Conservation (phyloP, 169 alveolate genomes). For the Blepharisma undulans region DNA sequence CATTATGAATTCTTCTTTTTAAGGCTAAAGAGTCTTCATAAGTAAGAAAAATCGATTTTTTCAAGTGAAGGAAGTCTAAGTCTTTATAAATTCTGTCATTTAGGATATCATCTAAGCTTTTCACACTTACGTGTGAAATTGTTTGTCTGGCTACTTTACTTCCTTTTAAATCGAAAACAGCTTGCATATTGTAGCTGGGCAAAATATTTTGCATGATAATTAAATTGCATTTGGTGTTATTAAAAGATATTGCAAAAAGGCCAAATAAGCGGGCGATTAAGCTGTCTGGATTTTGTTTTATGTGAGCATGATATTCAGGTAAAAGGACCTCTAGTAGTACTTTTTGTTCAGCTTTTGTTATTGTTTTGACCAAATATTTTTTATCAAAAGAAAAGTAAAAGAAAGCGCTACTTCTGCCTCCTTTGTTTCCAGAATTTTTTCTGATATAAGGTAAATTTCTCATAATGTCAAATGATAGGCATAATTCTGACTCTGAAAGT, state of each 20-base stretch:
- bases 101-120: background rate
- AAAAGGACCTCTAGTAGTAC: background rate
- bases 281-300: background rate
- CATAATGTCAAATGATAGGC: background rate
- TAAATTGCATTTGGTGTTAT: background rate
- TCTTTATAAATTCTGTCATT: constrained; percentile 13
- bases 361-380: constrained; percentile 13
- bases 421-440: background rate
- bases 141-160: background rate
- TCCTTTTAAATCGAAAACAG: constrained; percentile 17
- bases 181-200: background rate
- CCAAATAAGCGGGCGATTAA: constrained; percentile 7
- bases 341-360: constrained; percentile 1
- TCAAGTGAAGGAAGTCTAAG: background rate
- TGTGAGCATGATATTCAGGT: background rate
- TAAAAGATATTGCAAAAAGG: background rate
- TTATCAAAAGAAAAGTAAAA: constrained; percentile 19
- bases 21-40: background rate
- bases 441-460: background rate
- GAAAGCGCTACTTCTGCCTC: constrained; percentile 35
- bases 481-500: background rate
- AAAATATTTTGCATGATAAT: constrained; percentile 3
- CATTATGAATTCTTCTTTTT: background rate
- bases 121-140: background rate
- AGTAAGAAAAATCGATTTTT: background rate